Base-by-base conservation (phyloP, 2,329 filamentous ascomycete genomes). In the Fusarium hainanense region DNA sequence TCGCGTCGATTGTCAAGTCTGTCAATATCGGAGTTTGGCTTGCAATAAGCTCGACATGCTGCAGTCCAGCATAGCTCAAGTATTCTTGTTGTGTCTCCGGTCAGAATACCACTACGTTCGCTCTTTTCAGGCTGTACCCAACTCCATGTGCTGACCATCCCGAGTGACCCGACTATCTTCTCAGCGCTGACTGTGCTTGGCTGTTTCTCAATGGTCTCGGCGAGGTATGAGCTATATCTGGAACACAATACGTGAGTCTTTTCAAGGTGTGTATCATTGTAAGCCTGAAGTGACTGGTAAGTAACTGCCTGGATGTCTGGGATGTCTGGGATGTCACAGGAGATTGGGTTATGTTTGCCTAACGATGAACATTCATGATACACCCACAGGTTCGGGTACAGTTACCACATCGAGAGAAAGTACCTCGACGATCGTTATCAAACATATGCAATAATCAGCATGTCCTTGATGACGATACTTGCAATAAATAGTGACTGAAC, bases 321-420 rank as follows among this genome's bases (percentile, higher is more conserved):
- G 14, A 21, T 27, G 14, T 42, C 23, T 14, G 18, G 23, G 49
- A 52, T 28, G 23, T 23, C 13, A 16, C 12, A n/a, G n/a, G 20
- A 32, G 21, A 14, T 32, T 28, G 37, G 30, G n/a, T 49, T 28
- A 9, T 11, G 27, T 20, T 41, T 50, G 47, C 27, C 51, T 23
- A 62, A 47, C 48, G 49, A 55, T 43, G 40, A 43, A 37, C 20
- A 28, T 42, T 66, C 20, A 16, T 66, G 56, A 49, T 66, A 48
- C 56, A 64, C 40, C 27, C 37, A 30, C 49, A 49, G 54, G 41
- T 32, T 51, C 48, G 48, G 63, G 13, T 28, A 23, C 23, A 21
- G 25, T 55, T 66, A 40, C 62, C 44, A 34, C n/a, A 61, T 54
- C 16, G 28, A 66, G 55, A 30, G 41, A 47, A 41, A 61, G 63